Base-by-base conservation (phyloP, 176 grass and related monocot genomes). In the Melocanna baccifera region DNA sequence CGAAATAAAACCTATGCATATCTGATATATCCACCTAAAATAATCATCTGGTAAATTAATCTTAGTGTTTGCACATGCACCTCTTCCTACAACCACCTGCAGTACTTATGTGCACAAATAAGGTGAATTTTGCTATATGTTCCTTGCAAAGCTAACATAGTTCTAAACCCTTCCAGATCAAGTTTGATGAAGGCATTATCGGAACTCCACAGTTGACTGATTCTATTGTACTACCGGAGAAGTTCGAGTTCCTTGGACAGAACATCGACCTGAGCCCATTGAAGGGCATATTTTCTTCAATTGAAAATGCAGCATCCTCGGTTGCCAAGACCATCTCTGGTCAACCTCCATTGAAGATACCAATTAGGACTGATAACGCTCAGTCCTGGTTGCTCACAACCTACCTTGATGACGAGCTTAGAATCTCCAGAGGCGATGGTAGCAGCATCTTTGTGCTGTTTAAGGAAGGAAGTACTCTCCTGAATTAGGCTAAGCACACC, bases 321-420 rank as follows among this genome's bases (percentile, higher is more conserved):
- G 93, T 98, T 4, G 96, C 89, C 12, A 95, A 67, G 62, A 93
- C 96, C 30, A 92, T 98, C 47, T 93, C 93, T n/a, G 93, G 87
- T 15, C 93, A 88, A 77, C 93, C 93, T 25, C 93, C 96, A 18
- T 71, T 95, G 40, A 98, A 95, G 79, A 87, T 98, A 63, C 91
- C 96, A 4, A 88, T 98, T 45, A 84, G 58, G 66, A 93, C 88
- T 13, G 78, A 79, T 36, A 92, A 89, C 0, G 89, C 95, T 0
- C 81, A 87, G 34, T 93, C 93, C 3, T 98, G 96, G 96, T 72
- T 98, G 80, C 92, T 98, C 67, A 98, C 96, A 40, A 98, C 96
- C 26, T 98, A 92, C 84, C 93, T 98, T 51, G 96, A 98, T 20
- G 87, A 89, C 23, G 93, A 93, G 67, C 86, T 98, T 18, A 91